Base-by-base conservation (phyloP, 2,329 filamentous ascomycete species). In the Emericellopsis atlantica region DNA sequence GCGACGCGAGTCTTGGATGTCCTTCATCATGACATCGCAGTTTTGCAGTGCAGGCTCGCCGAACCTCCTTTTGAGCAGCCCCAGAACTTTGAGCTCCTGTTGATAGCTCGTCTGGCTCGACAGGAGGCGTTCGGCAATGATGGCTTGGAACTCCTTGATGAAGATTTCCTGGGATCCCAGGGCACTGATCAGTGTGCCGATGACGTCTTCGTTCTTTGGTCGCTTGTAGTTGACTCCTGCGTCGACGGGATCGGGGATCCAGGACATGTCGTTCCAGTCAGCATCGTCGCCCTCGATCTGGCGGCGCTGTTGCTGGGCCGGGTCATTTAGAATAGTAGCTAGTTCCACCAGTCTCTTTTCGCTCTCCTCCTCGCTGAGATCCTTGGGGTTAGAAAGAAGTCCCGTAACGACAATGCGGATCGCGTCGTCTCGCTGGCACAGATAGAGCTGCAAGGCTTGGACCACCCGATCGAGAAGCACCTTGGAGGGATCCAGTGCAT, bases 21-120 rank as follows among this genome's bases (percentile, higher is more conserved):
- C 92, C 47, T 83, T 85, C 43, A 98, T 75, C 92, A 98, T 98
- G 52, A 98, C 92, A 55, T 98, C 90, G 59, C 89, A 95, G 38
- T 85, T 84, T 56, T 96, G 92, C 36, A 98, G 66, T 14, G 86
- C 79, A 23, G 75, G 72, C 48, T 95, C 87, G 21, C 90, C 90
- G 43, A 95, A 89, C 8, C 89, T 79, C 45, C 85, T 73, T 64
- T 95, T 95, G 44, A 98, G 72, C 9, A 96, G 72, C 43, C 90
- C 80, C 6, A 96, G 71, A 5, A 95, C 84, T 42, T 84, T 81
- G 41, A 85, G 75, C 59, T 83, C 92, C 57, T 87, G 87, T 44
- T 83, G 74, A 50, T 88, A 93, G 21, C 75, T 69, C 15, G 74
- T 67, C 45, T 81, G 80, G 37, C 75, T 76, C 43, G 69, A 76